phyloP scores from a whole-genome alignment of 495 filamentous ascomycete genomes.

The Jackrogersella minutella region DNA sequence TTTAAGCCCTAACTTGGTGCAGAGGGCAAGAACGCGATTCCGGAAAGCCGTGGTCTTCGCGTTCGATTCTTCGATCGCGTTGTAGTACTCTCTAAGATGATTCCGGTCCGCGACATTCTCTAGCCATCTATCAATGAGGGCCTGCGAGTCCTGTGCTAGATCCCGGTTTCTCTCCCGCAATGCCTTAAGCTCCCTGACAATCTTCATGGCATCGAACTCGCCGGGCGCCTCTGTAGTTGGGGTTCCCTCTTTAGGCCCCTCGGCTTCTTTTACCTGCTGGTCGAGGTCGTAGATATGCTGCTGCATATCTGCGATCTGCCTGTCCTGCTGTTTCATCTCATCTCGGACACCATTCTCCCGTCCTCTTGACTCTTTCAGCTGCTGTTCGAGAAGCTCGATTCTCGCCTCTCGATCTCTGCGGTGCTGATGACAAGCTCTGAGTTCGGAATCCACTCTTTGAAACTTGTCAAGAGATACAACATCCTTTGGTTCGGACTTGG shows the following conservation, averaged over 20 bases:
- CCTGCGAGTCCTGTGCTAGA: background rate
- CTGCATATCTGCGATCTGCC: background rate
- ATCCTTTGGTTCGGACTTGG: background rate
- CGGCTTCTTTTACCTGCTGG: too few relatives aligned
- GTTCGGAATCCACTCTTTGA: background rate
- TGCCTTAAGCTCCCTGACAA: constrained; percentile 7
- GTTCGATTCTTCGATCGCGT: background rate
- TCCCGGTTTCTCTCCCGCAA: background rate
- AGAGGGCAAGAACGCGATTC: background rate
- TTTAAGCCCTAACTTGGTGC: background rate
- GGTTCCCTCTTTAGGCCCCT: background rate
- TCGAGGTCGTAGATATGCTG: too few relatives aligned
- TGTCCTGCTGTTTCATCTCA: background rate
- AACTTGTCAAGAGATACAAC: background rate
- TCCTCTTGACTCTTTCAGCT: background rate
- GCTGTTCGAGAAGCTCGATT: background rate
- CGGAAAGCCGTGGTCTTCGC: background rate
- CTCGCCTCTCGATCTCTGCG: background rate
- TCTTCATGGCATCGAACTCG: background rate
- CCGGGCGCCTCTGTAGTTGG: background rate
- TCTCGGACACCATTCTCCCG: background rate
- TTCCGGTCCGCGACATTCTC: background rate
- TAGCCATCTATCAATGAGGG: constrained; percentile 6
- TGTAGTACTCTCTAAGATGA: constrained; percentile 7
- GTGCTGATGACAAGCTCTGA: too few relatives aligned